Conservation (phyloP, 2,329 filamentous ascomycete species). For the Periconia sp. region DNA sequence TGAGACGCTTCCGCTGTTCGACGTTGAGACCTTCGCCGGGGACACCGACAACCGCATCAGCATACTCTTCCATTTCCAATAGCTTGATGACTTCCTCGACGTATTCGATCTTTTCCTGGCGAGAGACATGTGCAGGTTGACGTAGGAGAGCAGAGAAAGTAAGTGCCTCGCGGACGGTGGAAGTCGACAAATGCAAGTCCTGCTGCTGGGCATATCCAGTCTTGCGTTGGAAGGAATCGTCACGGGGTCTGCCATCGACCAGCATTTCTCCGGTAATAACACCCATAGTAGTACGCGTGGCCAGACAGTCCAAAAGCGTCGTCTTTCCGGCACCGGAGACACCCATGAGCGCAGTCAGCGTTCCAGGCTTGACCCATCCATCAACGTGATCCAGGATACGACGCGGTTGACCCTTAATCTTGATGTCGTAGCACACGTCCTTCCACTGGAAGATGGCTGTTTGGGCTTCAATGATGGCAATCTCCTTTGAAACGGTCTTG, state of each 20-base stretch:
- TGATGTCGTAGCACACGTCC: slow-evolving; percentile 78
- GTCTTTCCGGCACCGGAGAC: slow-evolving; percentile 95
- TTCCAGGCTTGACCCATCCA: slow-evolving; percentile 93
- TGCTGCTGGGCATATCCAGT: slow-evolving; percentile 93
- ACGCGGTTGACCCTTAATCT: slow-evolving; percentile 77
- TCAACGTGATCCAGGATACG: slow-evolving; percentile 85
- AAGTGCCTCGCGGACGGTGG: slow-evolving; percentile 86
- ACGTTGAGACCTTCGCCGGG: slow-evolving; percentile 79
- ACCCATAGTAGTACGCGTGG: slow-evolving; percentile 86
- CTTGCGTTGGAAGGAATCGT: slow-evolving; percentile 86
- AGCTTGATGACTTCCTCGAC: slow-evolving; percentile 91
- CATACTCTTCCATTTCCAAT: slow-evolving; percentile 87
- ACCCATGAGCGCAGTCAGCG: slow-evolving; percentile 84
- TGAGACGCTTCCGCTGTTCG: slow-evolving; percentile 76
- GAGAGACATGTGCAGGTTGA: slow-evolving; percentile 76
- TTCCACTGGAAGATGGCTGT: slow-evolving; percentile 87
- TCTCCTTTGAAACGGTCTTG: slow-evolving; percentile 44
- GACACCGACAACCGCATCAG: slow-evolving; percentile 88
- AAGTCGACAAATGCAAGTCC: slow-evolving; percentile 83
- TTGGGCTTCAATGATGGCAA: slow-evolving; percentile 63
- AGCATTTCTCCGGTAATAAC: slow-evolving; percentile 87
- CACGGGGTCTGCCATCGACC: slow-evolving; percentile 76
- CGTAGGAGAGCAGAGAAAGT: slow-evolving; percentile 85
- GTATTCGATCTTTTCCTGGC: slow-evolving; percentile 81
- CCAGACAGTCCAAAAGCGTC: slow-evolving; percentile 84